Evolutionary conservation across 2,329 filamentous ascomycete genomes (phyloP), one percentile per base, ranked within the genome.

Genomic region (Sphaerulina musiva): DNA sequence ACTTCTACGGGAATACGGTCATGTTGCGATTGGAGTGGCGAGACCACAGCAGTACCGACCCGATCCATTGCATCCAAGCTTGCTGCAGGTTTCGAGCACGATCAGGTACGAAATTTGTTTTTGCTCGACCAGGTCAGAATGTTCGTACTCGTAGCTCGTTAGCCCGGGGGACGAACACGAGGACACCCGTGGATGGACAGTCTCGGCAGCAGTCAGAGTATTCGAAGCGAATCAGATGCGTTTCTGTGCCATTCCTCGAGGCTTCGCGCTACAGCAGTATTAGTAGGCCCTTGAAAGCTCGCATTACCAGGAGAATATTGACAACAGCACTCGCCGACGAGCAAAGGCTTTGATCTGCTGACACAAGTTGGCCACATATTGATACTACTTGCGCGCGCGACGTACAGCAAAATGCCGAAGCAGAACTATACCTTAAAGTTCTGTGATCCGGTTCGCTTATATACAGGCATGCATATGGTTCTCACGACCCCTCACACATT

Each of bases 161-260:
- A n/a, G n/a, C n/a, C n/a, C n/a, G n/a, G n/a, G n/a, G n/a, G n/a
- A n/a, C n/a, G n/a, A n/a, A n/a, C n/a, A n/a, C 59, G 56, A 39
- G 53, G 56, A 29, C 39, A 53, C 20, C 49, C 36, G 9, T 61
- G 59, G 57, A 48, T 59, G 20, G 29, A 41, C 14, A n/a, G n/a
- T n/a, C n/a, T n/a, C n/a, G n/a, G n/a, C n/a, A n/a, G n/a, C n/a
- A n/a, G n/a, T n/a, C n/a, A n/a, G n/a, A n/a, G n/a, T n/a, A n/a
- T n/a, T n/a, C n/a, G n/a, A n/a, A 50, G 31, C 53, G 55, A 6
- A 40, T 61, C 12, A 34, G 32, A 29, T 38, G 51, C 38, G 52
- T 58, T 17, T 59, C 54, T 6, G 40, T 61, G 10, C 59, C 55
- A 43, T 59, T 56, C 34, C 58, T 59, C 34, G 59, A 61, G 40